Conservation (phyloP, 139 green algal species). For the Picocystis salinarum region DNA sequence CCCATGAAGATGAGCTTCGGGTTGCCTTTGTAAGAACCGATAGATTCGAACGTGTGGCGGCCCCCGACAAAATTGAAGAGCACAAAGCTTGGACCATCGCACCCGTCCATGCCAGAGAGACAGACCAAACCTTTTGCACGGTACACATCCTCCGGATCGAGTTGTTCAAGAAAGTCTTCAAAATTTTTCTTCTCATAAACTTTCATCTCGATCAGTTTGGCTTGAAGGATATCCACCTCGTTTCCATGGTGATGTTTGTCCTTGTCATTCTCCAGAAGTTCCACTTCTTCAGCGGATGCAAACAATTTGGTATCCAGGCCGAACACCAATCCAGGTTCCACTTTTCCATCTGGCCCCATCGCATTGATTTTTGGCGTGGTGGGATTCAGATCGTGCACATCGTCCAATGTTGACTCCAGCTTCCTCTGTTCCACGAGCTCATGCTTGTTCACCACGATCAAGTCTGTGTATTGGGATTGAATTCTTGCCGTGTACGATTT, state of each 20-base stretch:
- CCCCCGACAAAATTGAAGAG: not conserved
- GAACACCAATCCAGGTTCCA: not conserved
- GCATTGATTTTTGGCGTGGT: not conserved
- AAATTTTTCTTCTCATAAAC: not conserved
- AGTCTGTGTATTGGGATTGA: not conserved
- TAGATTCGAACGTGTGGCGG: not conserved
- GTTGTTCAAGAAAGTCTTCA: not conserved
- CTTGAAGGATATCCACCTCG: not conserved
- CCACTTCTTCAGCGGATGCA: not conserved
- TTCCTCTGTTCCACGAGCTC: not conserved
- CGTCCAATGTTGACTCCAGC: not conserved
- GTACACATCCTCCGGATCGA: not conserved
- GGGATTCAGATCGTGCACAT: not conserved
- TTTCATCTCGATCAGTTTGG: not conserved
- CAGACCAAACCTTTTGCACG: not conserved
- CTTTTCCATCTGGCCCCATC: not conserved
- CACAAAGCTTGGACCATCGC: not conserved
- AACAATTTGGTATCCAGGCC: not conserved
- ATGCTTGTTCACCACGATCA: not conserved
- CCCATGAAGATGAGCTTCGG: conserved; percentile 1
- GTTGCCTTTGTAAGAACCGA: not conserved
- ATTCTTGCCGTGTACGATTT: not conserved
- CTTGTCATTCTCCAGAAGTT: not conserved
- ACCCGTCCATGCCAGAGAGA: not conserved
- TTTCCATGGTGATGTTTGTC: not conserved